Conservation (phyloP, 441 rosid species). For the Rhodomyrtus psidioides region DNA sequence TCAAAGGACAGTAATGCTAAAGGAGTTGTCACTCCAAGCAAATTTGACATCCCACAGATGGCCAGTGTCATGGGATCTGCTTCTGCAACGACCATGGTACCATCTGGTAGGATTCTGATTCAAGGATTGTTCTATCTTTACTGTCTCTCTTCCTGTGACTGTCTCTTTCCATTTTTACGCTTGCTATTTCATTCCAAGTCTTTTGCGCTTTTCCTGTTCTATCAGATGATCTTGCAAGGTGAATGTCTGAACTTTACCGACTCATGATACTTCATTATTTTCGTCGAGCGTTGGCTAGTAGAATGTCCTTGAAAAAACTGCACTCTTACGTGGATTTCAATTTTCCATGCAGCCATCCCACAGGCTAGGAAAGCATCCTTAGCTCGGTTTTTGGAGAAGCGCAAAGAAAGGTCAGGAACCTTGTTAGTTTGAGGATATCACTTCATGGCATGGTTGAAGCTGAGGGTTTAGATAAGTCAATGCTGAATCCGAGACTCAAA, state of each 20-base stretch:
- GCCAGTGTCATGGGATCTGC: slow-evolving; percentile 19
- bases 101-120: slow-evolving; percentile 40
- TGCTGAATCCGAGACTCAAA: neutral
- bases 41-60: slow-evolving; percentile 23
- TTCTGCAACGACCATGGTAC: slow-evolving; percentile 32
- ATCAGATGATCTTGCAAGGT: neutral
- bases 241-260: neutral
- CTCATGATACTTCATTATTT: neutral
- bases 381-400: slow-evolving; percentile 92
- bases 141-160: neutral
- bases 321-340: neutral
- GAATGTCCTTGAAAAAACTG: neutral
- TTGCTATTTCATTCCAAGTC: neutral
- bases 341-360: slow-evolving; percentile 39
- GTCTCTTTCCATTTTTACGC: neutral
- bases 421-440: neutral
- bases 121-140: neutral
- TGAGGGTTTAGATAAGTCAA: neutral
- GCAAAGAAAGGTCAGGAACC: slow-evolving; percentile 63
- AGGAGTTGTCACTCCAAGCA: slow-evolving; percentile 30
- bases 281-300: neutral
- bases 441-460: neutral
- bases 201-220: neutral
- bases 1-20: slow-evolving; percentile 20
- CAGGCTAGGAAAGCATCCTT: slow-evolving; percentile 92